Evolutionary conservation across 345 rosid genomes (phyloP).

Genomic region (Stellera chamaejasme): DNA sequence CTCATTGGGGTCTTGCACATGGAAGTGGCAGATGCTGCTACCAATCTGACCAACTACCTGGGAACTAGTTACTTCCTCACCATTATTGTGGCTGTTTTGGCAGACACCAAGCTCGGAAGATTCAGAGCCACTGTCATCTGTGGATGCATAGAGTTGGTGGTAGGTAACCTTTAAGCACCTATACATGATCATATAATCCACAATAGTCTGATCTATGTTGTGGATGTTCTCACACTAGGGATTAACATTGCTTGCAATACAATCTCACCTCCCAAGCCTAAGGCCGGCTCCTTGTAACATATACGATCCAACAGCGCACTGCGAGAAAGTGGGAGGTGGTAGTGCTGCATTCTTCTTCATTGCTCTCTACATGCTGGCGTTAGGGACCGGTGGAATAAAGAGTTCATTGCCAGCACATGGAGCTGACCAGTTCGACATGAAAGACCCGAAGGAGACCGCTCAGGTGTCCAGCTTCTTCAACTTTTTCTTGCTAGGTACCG

Average conservation of each 20-base stretch:
- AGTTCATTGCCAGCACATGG: constrained; percentile 51
- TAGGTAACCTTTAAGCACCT: constrained; percentile 17
- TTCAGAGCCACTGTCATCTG: constrained; percentile 32
- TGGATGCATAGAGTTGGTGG: constrained; percentile 37
- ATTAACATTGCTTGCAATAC: constrained; percentile 32
- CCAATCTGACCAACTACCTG: constrained; percentile 41
- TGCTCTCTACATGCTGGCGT: constrained; percentile 32
- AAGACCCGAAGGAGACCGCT: constrained; percentile 38
- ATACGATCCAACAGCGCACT: constrained; percentile 17
- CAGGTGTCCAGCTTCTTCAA: constrained; percentile 49
- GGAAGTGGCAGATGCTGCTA: constrained; percentile 40
- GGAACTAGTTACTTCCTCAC: constrained; percentile 36
- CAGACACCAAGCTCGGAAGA: constrained; percentile 43
- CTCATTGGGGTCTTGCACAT: constrained; percentile 45
- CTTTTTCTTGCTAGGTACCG: constrained; percentile 25
- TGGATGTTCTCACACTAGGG: constrained; percentile 19
- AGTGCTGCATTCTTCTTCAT: constrained; percentile 30
- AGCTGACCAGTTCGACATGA: constrained; percentile 51
- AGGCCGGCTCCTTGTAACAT: constrained; percentile 36
- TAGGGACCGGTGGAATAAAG: constrained; percentile 38
- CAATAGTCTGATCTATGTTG: not conserved
- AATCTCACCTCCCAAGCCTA: constrained; percentile 35
- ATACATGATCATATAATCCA: not conserved
- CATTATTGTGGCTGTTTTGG: constrained; percentile 32
- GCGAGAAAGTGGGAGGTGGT: constrained; percentile 24